Base-by-base conservation (phyloP, 768 basidiomycete species). In the Porpolomopsis calyptriformis region DNA sequence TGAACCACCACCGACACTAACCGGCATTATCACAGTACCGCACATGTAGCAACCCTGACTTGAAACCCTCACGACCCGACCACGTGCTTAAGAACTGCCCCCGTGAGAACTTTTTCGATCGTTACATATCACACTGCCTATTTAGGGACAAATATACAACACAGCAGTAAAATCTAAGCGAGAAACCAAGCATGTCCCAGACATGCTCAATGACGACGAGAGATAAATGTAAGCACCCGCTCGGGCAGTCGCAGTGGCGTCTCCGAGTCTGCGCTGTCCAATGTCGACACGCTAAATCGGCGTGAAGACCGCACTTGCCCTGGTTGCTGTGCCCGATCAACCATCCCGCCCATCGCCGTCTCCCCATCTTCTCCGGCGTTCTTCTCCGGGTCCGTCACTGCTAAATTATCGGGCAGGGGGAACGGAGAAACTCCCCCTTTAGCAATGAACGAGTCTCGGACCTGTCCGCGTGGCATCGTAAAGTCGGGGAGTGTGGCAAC, bases 361-460 rank as follows among this genome's bases (percentile, higher is more conserved):
- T n/a, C 33, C 18, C 20, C 16, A 25, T 27, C 5, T 18, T n/a
- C 22, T 5, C 16, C 40, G 24, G 22, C 24, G 22, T 26, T 20
- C 33, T 16, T 29, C 18, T 7, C 29, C 8, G 18, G 16, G 4
- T 10, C 27, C 27, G 14, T 43, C 26, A 19, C 40, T 10, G 20
- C 16, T n/a, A n/a, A 24, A 6, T 18, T 16, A 12, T 20, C 40
- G 18, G 18, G 16, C 24, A 44, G 31, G 9, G 26, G 20, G 34
- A 60, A 60, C 11, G 58, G 58, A 27, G 43, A 47, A 6, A 60
- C 50, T 1, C 58, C 58, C 4, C 45, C 36, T 27, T 42, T 38
- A 24, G 45, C 46, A 10, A 52, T 41, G 19, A 37, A 31, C 41
- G 6, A 29, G 11, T 16, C 16, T 6, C n/a, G 16, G 36, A 50